A percentile compares a stretch with the other conserved stretches of the same genome.
Evolutionary conservation across 768 basidiomycete genomes (phyloP).

Genomic region (Hortiboletus flavorubellus): DNA sequence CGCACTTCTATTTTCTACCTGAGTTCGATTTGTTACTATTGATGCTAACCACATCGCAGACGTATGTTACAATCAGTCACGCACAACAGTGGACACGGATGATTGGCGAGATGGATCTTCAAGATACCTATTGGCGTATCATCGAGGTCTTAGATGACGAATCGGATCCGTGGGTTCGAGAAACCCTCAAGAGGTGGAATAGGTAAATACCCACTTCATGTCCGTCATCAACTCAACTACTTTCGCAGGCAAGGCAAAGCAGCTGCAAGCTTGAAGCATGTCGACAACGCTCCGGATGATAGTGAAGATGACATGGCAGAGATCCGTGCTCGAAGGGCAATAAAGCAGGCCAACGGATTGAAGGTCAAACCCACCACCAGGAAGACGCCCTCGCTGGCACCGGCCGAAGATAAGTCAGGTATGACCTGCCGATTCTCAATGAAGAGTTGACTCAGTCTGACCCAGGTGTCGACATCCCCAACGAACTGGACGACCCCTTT

Average conservation of each 20-base stretch:
- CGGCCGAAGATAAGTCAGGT: no score
- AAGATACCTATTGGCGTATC: neutral
- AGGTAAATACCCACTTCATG: neutral
- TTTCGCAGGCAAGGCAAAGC: neutral
- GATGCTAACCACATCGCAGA: neutral
- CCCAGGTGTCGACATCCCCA: no score
- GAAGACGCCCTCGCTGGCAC: no score
- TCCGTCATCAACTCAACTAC: neutral
- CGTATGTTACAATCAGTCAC: neutral
- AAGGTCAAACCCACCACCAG: no score
- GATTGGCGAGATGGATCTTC: neutral
- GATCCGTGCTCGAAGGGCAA: neutral
- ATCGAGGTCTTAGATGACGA: neutral
- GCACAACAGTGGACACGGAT: neutral
- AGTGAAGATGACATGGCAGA: neutral
- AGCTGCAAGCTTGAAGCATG: no score
- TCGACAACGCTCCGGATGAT: neutral
- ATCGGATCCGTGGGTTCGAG: neutral
- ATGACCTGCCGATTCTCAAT: no score
- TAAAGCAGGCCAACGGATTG: no score
- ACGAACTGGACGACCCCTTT: no score
- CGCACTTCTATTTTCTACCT: neutral
- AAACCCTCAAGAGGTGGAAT: slow-evolving; percentile 3
- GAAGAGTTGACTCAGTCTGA: no score
- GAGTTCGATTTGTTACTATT: no score